Conservation (phyloP, 495 filamentous ascomycete genomes). For the Xylaria grammica region DNA sequence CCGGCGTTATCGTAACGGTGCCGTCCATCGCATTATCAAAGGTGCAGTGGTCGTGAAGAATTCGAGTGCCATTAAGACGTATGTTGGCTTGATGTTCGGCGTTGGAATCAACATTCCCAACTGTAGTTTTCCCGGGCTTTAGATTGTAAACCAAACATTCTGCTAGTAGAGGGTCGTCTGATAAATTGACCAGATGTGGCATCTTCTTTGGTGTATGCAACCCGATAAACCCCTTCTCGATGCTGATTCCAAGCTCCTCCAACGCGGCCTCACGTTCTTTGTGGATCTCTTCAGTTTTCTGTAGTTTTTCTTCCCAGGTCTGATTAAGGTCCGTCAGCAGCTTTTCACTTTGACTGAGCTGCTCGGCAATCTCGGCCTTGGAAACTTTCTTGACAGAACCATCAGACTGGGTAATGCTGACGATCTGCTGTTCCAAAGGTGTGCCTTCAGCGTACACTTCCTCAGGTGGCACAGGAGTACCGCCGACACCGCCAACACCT, state of each 20-base stretch:
- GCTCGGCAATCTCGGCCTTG: slow-evolving; percentile 97
- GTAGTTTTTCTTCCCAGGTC: slow-evolving; percentile 97
- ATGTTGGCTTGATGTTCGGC: slow-evolving; percentile 84
- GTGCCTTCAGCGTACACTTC: slow-evolving; percentile 90
- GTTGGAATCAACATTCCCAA: slow-evolving; percentile 86
- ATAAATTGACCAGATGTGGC: slow-evolving; percentile 97
- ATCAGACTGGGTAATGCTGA: slow-evolving; percentile 87
- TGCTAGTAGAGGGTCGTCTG: slow-evolving; percentile 91
- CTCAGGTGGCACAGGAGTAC: slow-evolving; percentile 59
- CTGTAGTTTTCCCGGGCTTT: slow-evolving; percentile 90
- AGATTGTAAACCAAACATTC: slow-evolving; percentile 99
- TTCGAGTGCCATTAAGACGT: slow-evolving; percentile 89
- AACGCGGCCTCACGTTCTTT: slow-evolving; percentile 95
- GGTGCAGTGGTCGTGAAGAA: slow-evolving; percentile 87
- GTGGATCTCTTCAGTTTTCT: slow-evolving; percentile 94
- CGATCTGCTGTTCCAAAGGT: slow-evolving; percentile 92
- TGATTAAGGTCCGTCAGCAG: slow-evolving; percentile 95
- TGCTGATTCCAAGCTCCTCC: slow-evolving; percentile 97
- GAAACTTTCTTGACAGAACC: slow-evolving; percentile 93
- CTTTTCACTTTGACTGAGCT: slow-evolving; percentile 94
- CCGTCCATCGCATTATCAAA: slow-evolving; percentile 91
- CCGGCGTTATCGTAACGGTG: slow-evolving; percentile 85
- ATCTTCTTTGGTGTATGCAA: slow-evolving; percentile 97
- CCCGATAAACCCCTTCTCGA: slow-evolving; percentile 97
- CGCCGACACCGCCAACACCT: slow-evolving; percentile 48